Evolutionary conservation across 2,329 filamentous ascomycete species (phyloP).

Genomic region (Bretziella fagacearum): DNA sequence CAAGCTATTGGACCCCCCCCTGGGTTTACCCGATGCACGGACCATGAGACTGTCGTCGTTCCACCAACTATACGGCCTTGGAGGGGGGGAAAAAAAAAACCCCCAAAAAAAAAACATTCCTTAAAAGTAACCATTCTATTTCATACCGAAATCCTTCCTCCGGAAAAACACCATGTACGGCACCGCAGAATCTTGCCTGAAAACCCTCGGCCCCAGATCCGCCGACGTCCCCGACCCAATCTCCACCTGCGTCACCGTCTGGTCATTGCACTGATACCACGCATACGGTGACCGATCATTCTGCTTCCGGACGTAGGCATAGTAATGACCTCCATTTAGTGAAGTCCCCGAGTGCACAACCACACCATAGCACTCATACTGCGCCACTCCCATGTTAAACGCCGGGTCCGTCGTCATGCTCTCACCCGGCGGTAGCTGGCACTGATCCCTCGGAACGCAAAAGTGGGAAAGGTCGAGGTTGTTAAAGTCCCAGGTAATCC

Average conservation of each 20-base stretch:
- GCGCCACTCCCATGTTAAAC: slow-evolving; percentile 31
- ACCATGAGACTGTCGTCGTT: too few species aligned
- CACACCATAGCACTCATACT: slow-evolving; percentile 76
- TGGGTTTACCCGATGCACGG: too few species aligned
- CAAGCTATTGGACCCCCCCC: too few species aligned
- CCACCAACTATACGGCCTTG: too few species aligned
- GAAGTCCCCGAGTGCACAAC: slow-evolving; percentile 56
- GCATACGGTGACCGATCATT: slow-evolving; percentile 22
- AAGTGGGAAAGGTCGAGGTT: slow-evolving; percentile 39
- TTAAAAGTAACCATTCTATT: too few species aligned
- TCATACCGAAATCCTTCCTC: slow-evolving; percentile 21
- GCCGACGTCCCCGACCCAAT: slow-evolving; percentile 24
- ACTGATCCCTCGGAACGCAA: slow-evolving; percentile 24
- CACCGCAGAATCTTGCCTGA: slow-evolving; percentile 23
- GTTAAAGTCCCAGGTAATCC: slow-evolving; percentile 60
- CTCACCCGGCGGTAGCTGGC: slow-evolving; percentile 18
- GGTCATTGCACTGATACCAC: slow-evolving; percentile 37
- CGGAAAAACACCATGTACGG: slow-evolving; percentile 33
- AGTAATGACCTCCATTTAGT: slow-evolving; percentile 59
- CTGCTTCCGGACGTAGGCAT: slow-evolving; percentile 43
- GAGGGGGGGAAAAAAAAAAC: background rate
- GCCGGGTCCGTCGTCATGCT: slow-evolving; percentile 21
- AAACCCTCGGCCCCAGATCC: slow-evolving; percentile 25
- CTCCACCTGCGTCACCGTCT: slow-evolving; percentile 25
- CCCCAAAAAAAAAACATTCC: too few species aligned